Conservation (phyloP, 1,139 yeast species). For the Hyphopichia buzzinii region DNA sequence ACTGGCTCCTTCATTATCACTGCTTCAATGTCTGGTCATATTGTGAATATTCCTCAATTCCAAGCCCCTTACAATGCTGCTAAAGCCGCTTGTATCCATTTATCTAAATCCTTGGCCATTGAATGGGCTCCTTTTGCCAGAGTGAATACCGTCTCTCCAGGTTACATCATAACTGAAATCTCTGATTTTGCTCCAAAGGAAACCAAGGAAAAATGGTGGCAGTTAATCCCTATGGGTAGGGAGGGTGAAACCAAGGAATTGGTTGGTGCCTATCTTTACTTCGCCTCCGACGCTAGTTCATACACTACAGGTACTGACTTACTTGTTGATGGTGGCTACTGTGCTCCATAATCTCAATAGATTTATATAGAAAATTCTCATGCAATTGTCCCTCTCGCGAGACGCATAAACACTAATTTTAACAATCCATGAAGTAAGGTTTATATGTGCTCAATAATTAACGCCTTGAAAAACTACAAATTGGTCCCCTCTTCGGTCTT, state of each 20-base stretch:
- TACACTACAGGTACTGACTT: slow-evolving; percentile 83
- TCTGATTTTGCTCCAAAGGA: slow-evolving; percentile 53
- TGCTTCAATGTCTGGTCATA: slow-evolving; percentile 84
- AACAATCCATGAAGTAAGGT: too few relatives aligned
- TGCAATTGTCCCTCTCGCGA: too few relatives aligned
- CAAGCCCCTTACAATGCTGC: slow-evolving; percentile 86
- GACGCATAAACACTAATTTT: too few relatives aligned
- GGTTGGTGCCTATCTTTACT: slow-evolving; percentile 77
- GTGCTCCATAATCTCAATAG: slow-evolving; percentile 27
- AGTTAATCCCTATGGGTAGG: slow-evolving; percentile 71
- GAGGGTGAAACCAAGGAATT: slow-evolving; percentile 79
- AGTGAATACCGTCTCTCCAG: slow-evolving; percentile 79
- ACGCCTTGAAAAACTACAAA: too few relatives aligned
- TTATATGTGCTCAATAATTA: too few relatives aligned
- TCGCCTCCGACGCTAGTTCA: slow-evolving; percentile 78
- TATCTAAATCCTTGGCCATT: slow-evolving; percentile 73
- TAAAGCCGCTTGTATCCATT: slow-evolving; percentile 81
- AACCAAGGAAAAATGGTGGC: slow-evolving; percentile 56
- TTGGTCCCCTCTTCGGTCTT: too few relatives aligned
- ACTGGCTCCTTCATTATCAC: slow-evolving; percentile 72
- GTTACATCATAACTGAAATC: slow-evolving; percentile 70
- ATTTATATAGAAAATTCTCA: too few relatives aligned
- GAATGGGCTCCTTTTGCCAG: slow-evolving; percentile 84
- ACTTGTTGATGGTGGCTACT: slow-evolving; percentile 85
- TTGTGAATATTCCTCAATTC: slow-evolving; percentile 80